Evolutionary conservation across 257 asterid species (phyloP).

Genomic region (Handroanthus guayacan): DNA sequence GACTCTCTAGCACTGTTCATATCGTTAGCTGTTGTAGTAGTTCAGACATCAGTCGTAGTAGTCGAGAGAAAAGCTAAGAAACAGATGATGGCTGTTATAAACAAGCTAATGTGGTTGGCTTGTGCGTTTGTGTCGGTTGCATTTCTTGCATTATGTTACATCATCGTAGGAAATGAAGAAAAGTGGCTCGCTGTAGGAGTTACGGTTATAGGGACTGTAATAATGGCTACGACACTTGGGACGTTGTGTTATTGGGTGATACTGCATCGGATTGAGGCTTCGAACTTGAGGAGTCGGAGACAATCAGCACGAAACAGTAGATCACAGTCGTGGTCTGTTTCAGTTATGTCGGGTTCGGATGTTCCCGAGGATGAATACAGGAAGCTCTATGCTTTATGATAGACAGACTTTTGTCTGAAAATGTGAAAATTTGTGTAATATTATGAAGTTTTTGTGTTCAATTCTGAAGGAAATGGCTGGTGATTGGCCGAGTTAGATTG

Average conservation of each 20-base stretch:
- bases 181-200: slow-evolving; percentile 69
- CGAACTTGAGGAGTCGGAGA: slow-evolving; percentile 65
- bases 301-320: slow-evolving; percentile 58
- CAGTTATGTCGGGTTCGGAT: slow-evolving; percentile 62
- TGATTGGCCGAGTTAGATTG: slow-evolving; percentile 22
- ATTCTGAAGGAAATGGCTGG: slow-evolving; percentile 30
- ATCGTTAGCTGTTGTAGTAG: slow-evolving; percentile 82
- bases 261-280: slow-evolving; percentile 70
- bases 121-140: slow-evolving; percentile 67
- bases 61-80: slow-evolving; percentile 73
- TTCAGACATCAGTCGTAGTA: slow-evolving; percentile 77
- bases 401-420: neutral
- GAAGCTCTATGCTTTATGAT: slow-evolving; percentile 73
- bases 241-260: slow-evolving; percentile 76
- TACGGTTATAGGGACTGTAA: slow-evolving; percentile 60
- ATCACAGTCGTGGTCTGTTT: slow-evolving; percentile 56
- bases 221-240: slow-evolving; percentile 75
- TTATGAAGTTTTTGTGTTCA: slow-evolving; percentile 9
- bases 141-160: slow-evolving; percentile 64
- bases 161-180: slow-evolving; percentile 64
- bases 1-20: slow-evolving; percentile 82
- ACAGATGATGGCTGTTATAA: slow-evolving; percentile 69
- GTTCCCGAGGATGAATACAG: slow-evolving; percentile 53
- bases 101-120: slow-evolving; percentile 91
- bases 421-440: slow-evolving; percentile 23